Evolutionary conservation across 768 basidiomycete genomes (phyloP).

Genomic region (Suillus tomentosus): DNA sequence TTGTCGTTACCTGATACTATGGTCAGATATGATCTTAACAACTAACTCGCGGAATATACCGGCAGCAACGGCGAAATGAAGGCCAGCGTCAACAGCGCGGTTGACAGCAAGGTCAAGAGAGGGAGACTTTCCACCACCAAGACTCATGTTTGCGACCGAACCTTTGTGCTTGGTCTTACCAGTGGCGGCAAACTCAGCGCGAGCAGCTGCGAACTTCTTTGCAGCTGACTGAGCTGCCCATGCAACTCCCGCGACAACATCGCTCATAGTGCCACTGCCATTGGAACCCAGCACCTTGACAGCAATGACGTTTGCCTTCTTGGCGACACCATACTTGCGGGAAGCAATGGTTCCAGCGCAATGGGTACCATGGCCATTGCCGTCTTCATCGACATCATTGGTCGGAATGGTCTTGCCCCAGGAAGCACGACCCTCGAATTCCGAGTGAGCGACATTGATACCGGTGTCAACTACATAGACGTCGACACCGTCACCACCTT

Average conservation of each 20-base stretch:
- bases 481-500: slow-evolving; percentile 92
- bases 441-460: slow-evolving; percentile 81
- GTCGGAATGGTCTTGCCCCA: slow-evolving; percentile 94
- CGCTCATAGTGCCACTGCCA: slow-evolving; percentile 93
- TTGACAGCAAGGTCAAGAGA: slow-evolving; percentile 87
- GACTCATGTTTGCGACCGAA: slow-evolving; percentile 95
- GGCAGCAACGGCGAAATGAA: slow-evolving; percentile 97
- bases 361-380: slow-evolving; percentile 94
- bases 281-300: slow-evolving; percentile 95
- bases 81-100: slow-evolving; percentile 75
- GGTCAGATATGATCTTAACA: slow-evolving; percentile 3
- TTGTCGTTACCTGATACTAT: slow-evolving; percentile 67
- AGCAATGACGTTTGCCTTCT: slow-evolving; percentile 85
- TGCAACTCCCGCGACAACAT: slow-evolving; percentile 85
- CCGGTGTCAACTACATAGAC: slow-evolving; percentile 90
- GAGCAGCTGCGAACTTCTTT: slow-evolving; percentile 59
- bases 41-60: slow-evolving; percentile 48
- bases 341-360: slow-evolving; percentile 98
- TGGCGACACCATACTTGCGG: slow-evolving; percentile 91
- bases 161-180: slow-evolving; percentile 89
- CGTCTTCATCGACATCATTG: slow-evolving; percentile 85
- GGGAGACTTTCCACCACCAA: slow-evolving; percentile 91
- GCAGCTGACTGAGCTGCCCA: slow-evolving; percentile 67
- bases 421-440: slow-evolving; percentile 85
- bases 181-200: slow-evolving; percentile 65